Evolutionary conservation across 2,329 filamentous ascomycete species (phyloP), one percentile per base, ranked within the genome.

Genomic region (Aspergillus phoenicis): DNA sequence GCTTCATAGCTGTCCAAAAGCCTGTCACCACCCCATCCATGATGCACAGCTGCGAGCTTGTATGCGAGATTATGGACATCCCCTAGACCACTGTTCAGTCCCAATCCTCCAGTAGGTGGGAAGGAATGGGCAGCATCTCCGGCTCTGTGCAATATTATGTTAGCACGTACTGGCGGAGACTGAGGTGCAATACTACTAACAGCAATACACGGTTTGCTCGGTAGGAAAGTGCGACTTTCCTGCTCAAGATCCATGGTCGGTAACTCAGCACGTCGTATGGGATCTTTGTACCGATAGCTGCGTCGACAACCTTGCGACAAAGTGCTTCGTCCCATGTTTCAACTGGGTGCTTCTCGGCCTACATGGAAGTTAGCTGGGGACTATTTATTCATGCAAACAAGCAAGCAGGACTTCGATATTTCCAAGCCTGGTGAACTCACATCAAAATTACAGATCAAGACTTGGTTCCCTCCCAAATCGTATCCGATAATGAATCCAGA

Each of bases 111-210:
- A 0, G 80, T 80, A 0, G 82, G 82, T 33, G 77, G 82, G 60
- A 86, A 83, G 6, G 83, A 82, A 62, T 86, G 83, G 1, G 82
- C 82, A 4, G 83, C 82, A 61, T 86, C 84, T 20, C 84, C 84
- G 3, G 81, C 83, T 28, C 69, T 70, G 10, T 8, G 7, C 20
- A 15, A 38, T 17, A 38, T 17, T 36, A 10, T 51, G 20, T 54
- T 36, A 39, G n/a, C 30, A 33, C 28, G 4, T 22, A 13, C 5
- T 1, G 8, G 4, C 11, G 33, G 28, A 24, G 28, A 15, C 7
- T 54, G 8, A 1, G 22, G 5, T 3, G n/a, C 3, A 10, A n/a
- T 38, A 66, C 69, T 69, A 59, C 69, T 69, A 58, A 79, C 74
- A 80, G 60, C 45, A 80, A 77, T 0, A 79, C 68, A 39, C 75